phyloP scores from a whole-genome alignment of 257 asterid genomes.

The Mitragyna speciosa region DNA sequence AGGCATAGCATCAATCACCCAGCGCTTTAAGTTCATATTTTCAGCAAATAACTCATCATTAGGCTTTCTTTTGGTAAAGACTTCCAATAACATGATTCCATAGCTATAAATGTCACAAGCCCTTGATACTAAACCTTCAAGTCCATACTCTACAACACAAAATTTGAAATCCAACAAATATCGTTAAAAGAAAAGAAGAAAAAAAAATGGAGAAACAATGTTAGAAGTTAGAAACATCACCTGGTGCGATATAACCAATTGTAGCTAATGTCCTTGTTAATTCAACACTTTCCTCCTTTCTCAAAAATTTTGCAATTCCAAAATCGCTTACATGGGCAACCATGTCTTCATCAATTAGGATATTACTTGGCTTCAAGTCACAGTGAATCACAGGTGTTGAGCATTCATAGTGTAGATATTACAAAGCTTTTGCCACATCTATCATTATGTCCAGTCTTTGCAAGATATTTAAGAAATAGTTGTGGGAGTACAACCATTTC shows the following conservation, averaged over 20 bases:
- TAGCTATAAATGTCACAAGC: not conserved
- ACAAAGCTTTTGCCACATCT: not conserved
- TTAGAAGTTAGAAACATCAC: not conserved
- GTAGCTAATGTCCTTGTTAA: not conserved
- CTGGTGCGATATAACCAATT: slow-evolving; percentile 1
- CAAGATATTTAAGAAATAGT: not conserved
- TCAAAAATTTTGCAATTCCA: slow-evolving; percentile 1
- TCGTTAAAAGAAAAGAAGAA: not conserved
- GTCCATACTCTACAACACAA: not conserved
- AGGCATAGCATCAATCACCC: not conserved
- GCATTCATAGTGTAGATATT: not conserved
- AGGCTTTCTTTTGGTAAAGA: not conserved
- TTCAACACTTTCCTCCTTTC: not conserved
- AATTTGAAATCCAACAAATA: not conserved
- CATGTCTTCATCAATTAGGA: not conserved
- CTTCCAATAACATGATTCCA: slow-evolving; percentile 6
- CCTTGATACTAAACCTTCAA: not conserved
- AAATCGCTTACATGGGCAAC: not conserved
- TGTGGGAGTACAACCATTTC: not conserved
- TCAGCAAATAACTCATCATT: not conserved
- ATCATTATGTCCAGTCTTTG: not conserved
- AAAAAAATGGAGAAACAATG: not conserved
- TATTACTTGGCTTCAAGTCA: not conserved
- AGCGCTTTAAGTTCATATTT: not conserved
- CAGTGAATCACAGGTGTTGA: not conserved